Base-by-base conservation (phyloP, 1,139 yeast species). In the Debaryomyces robertsiae region DNA sequence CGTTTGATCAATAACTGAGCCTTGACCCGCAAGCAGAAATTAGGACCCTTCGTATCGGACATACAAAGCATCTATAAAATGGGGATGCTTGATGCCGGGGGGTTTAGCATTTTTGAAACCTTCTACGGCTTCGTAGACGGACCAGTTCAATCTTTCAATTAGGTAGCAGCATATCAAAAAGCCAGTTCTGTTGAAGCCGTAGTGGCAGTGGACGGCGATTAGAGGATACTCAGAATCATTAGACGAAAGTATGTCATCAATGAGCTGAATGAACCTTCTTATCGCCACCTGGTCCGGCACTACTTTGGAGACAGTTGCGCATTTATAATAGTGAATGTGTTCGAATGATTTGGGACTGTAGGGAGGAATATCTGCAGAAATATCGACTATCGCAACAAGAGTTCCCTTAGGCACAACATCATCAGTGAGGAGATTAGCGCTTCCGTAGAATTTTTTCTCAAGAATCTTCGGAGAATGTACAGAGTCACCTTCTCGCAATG, bases 141-240 rank as follows among this genome's bases (percentile, higher is more conserved):
- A 53, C 78, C 85, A 78, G 0, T 80, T 81, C 19, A 78, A 61
- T 41, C 65, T 64, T 51, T 83, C 89, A 31, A 85, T 73, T 54
- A 85, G 65, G 55, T 82, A 85, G 52, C 87, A 79, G 53, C 88
- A 82, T 18, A 85, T 78, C 44, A 85, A 71, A 53, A 80, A 85
- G 1, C 94, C 94, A 0, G 94, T 85, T 41, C 94, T 66, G 58
- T 85, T 85, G 60, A 84, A 86, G 3, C 94, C 94, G 56, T 85
- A 85, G 57, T 85, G 94, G 57, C 94, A 85, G 60, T 85, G 94
- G 3, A 85, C 84, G 0, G 78, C 90, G 4, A 84, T 65, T 25
- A 71, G 62, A 6, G 79, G 79, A 24, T 50, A 36, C 10, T 53
- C 48, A 32, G 51, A 47, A 45, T 56, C 35, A 9, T 54, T 48